These are phyloP conservation scores for Plantago rigida DNA, from an alignment of 305 asterid species.

Conservation along the genomic window DNA sequence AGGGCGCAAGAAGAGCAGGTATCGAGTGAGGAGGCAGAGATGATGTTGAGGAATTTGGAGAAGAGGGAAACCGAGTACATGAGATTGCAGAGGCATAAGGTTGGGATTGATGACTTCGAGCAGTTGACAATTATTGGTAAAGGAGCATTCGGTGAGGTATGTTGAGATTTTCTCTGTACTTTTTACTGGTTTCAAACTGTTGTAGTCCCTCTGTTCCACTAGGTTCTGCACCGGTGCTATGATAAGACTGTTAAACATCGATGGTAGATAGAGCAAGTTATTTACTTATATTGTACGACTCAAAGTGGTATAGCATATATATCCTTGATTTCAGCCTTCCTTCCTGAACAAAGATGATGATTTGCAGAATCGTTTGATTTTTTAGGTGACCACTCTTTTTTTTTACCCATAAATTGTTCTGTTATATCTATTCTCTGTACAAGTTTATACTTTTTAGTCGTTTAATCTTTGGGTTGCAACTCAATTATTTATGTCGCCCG, in stretches of 20 bases:
- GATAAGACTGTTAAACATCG: not conserved
- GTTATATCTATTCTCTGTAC: not conserved
- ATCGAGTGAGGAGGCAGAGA: constrained; percentile 78
- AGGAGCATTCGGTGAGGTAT: constrained; percentile 93
- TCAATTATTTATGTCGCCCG: not conserved
- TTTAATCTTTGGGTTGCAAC: no score
- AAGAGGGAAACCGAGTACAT: constrained; percentile 83
- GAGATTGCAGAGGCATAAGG: constrained; percentile 95
- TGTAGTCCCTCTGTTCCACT: not conserved
- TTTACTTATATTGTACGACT: no score
- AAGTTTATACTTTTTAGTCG: not conserved
- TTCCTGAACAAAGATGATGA: no score
- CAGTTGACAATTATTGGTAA: constrained; percentile 77
- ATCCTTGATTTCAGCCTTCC: no score
- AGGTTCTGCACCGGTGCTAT: not conserved
- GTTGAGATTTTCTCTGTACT: not conserved
- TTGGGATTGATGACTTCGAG: constrained; percentile 92
- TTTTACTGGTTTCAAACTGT: constrained; percentile 1
- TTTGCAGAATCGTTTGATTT: no score
- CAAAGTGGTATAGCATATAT: not conserved
- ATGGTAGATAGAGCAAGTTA: no score
- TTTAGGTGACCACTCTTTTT: no score
- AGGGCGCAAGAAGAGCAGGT: constrained; percentile 75
- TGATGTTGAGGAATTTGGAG: constrained; percentile 80
- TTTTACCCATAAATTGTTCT: no score